phyloP scores from a whole-genome alignment of 2,329 filamentous ascomycete genomes.

The Microsporum ferrugineum region DNA sequence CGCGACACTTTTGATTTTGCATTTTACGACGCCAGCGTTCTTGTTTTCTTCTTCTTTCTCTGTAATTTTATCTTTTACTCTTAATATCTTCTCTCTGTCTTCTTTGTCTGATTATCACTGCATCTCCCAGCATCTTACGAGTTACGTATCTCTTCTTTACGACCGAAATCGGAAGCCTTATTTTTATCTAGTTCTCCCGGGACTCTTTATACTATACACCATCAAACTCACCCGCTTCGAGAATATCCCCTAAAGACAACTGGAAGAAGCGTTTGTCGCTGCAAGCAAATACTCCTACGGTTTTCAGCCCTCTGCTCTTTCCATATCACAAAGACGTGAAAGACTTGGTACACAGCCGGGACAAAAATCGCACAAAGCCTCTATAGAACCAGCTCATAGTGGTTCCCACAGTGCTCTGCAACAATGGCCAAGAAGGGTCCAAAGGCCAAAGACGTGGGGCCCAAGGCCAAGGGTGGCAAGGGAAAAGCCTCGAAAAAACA shows the following conservation, averaged over 20 bases:
- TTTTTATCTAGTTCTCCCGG: background rate
- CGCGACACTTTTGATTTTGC: background rate
- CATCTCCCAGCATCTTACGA: background rate
- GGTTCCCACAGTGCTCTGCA: background rate
- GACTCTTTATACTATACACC: background rate
- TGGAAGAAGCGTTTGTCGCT: background rate
- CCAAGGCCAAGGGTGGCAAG: constrained; percentile 12
- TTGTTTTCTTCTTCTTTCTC: background rate
- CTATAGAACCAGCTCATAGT: background rate
- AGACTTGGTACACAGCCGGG: background rate
- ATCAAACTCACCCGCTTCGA: background rate
- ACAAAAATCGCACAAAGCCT: background rate
- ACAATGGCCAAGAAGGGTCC: constrained; percentile 10
- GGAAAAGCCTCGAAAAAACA: constrained; percentile 10
- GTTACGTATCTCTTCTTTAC: background rate
- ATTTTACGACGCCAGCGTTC: background rate
- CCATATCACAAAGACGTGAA: background rate
- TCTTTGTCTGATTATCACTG: background rate
- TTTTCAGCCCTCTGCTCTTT: background rate
- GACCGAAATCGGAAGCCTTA: background rate
- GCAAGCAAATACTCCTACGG: background rate
- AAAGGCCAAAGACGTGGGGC: constrained; percentile 9
- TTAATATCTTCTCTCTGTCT: background rate
- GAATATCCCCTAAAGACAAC: background rate
- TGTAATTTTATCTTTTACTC: background rate